These are phyloP conservation scores for Lotus japonicus DNA, from an alignment of 306 rosid species.

Conservation along the genomic window DNA sequence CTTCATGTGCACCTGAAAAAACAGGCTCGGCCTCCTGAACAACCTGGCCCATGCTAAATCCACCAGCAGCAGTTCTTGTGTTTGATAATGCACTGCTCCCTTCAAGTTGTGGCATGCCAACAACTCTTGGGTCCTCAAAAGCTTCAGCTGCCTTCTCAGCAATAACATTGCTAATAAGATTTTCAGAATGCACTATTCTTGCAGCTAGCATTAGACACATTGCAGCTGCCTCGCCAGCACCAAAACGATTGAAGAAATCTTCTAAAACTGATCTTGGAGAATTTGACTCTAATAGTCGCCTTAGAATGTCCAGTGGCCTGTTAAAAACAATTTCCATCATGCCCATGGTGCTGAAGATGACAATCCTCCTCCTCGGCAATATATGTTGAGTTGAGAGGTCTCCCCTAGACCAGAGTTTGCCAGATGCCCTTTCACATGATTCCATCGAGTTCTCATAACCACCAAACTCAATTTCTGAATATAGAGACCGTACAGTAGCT, in stretches of 20 bases:
- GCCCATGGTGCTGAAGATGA: constrained; percentile 91
- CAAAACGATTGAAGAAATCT: constrained; percentile 94
- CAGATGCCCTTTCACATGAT: constrained; percentile 64
- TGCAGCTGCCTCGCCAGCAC: constrained; percentile 94
- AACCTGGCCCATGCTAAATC: constrained; percentile 99
- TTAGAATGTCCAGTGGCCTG: constrained; percentile 90
- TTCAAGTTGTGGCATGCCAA: constrained; percentile 97
- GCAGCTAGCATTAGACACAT: constrained; percentile 97
- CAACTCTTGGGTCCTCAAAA: constrained; percentile 92
- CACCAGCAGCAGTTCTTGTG: constrained; percentile 78
- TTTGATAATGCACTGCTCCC: constrained; percentile 74
- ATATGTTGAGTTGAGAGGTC: constrained; percentile 94
- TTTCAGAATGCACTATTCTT: constrained; percentile 74
- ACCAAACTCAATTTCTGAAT: constrained; percentile 83
- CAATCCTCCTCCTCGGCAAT: constrained; percentile 87
- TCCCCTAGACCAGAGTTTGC: constrained; percentile 93
- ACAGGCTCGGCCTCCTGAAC: constrained; percentile 98
- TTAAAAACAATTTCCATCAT: constrained; percentile 96
- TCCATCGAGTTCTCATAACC: constrained; percentile 64
- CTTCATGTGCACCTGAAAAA: constrained; percentile 98
- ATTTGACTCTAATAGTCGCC: constrained; percentile 76
- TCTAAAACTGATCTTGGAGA: constrained; percentile 80
- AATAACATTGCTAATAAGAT: constrained; percentile 63
- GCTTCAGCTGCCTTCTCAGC: constrained; percentile 96
- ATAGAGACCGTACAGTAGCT: constrained; percentile 66